phyloP scores from a whole-genome alignment of 768 basidiomycete species.

The Xanthoconium stramineum region DNA sequence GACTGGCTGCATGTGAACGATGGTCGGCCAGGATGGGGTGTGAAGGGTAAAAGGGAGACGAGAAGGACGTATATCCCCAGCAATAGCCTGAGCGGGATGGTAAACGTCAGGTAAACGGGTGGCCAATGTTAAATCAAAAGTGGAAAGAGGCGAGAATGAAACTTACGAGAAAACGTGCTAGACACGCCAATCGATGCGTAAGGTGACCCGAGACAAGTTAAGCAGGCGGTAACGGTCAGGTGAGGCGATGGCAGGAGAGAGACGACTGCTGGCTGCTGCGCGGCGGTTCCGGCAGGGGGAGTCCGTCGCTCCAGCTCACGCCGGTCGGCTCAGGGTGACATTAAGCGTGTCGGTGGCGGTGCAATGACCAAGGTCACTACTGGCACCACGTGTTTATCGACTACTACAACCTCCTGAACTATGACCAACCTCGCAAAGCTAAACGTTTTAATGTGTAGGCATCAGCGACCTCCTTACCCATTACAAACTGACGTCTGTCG shows the following conservation, averaged over 20 bases:
- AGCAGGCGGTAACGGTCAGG: slow-evolving; percentile 11
- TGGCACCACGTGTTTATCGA: no score
- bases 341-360: slow-evolving; percentile 27
- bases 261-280: slow-evolving; percentile 11
- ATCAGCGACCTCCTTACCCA: neutral
- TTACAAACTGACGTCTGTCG: slow-evolving; percentile 4
- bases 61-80: slow-evolving; percentile 25
- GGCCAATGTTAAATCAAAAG: slow-evolving; percentile 30
- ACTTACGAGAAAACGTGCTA: slow-evolving; percentile 32
- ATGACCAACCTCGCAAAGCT: slow-evolving; percentile 53
- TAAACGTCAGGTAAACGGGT: slow-evolving; percentile 39
- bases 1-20: slow-evolving; percentile 31
- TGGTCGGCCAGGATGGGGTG: slow-evolving; percentile 23
- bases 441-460: slow-evolving; percentile 78
- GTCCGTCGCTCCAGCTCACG: slow-evolving; percentile 6
- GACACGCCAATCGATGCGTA: slow-evolving; percentile 27
- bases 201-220: slow-evolving; percentile 9
- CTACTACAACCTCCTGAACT: no score
- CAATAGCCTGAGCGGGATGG: slow-evolving; percentile 29
- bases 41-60: slow-evolving; percentile 20
- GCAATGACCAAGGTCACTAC: slow-evolving; percentile 8
- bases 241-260: neutral
- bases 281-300: slow-evolving; percentile 3
- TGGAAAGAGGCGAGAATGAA: slow-evolving; percentile 24
- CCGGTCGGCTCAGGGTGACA: slow-evolving; percentile 24